These are phyloP conservation scores for Carex littledalei DNA, from an alignment of 176 grass and related monocot genomes.

Conservation along the genomic window DNA sequence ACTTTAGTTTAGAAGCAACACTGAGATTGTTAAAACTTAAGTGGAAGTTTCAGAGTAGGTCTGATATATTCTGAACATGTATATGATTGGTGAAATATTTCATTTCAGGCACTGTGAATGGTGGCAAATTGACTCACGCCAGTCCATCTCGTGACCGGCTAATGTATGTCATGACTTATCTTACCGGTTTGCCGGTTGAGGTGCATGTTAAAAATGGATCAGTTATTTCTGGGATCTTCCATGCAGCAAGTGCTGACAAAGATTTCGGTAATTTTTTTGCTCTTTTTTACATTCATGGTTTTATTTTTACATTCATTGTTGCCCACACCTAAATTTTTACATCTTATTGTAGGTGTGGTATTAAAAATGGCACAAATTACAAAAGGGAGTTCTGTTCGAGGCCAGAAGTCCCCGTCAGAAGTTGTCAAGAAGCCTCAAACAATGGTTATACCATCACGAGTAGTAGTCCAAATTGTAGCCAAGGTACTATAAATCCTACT, in stretches of 20 bases:
- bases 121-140: slow-evolving; percentile 40
- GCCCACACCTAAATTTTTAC: slow-evolving; percentile 16
- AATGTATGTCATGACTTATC: slow-evolving; percentile 58
- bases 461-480: slow-evolving; percentile 79
- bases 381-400: slow-evolving; percentile 60
- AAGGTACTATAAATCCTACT: slow-evolving; percentile 46
- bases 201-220: slow-evolving; percentile 96
- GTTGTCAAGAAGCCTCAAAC: slow-evolving; percentile 59
- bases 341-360: slow-evolving; percentile 50
- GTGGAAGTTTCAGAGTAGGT: background rate
- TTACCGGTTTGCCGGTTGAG: slow-evolving; percentile 77
- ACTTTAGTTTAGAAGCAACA: background rate
- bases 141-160: slow-evolving; percentile 62
- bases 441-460: slow-evolving; percentile 77
- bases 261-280: slow-evolving; percentile 59
- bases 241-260: slow-evolving; percentile 77
- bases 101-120: slow-evolving; percentile 43
- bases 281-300: background rate
- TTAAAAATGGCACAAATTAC: slow-evolving; percentile 90
- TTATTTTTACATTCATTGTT: slow-evolving; percentile 9
- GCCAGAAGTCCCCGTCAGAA: slow-evolving; percentile 41
- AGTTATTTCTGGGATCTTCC: slow-evolving; percentile 92
- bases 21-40: background rate
- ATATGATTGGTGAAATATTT: slow-evolving; percentile 20
- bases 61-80: background rate